Percentiles rank a stretch among this genome's conserved stretches.
Conservation (phyloP, 768 basidiomycete species). For the Agrocybe pediades region DNA sequence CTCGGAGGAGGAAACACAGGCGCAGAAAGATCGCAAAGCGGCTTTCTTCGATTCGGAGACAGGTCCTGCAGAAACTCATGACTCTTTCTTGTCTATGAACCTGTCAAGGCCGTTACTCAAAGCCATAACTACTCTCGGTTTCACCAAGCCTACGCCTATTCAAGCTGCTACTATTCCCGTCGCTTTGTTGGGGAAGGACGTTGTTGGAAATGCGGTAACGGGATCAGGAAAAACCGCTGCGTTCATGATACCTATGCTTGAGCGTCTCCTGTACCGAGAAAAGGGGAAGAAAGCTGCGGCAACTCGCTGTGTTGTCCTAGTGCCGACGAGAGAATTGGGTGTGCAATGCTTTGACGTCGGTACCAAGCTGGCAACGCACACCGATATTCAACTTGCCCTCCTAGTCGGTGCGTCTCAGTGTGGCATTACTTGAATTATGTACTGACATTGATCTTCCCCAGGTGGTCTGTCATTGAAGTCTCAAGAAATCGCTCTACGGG, state of each 20-base stretch:
- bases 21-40: slow-evolving; percentile 76
- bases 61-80: slow-evolving; percentile 50
- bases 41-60: slow-evolving; percentile 82
- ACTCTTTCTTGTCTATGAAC: slow-evolving; percentile 91
- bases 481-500: slow-evolving; percentile 84
- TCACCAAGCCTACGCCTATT: slow-evolving; percentile 90
- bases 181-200: slow-evolving; percentile 91
- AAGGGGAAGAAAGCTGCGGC: slow-evolving; percentile 85
- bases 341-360: slow-evolving; percentile 96
- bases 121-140: slow-evolving; percentile 80
- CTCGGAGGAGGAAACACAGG: slow-evolving; percentile 58
- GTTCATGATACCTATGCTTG: slow-evolving; percentile 92
- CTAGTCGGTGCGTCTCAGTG: slow-evolving; percentile 68
- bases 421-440: slow-evolving; percentile 2
- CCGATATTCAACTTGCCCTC: slow-evolving; percentile 90
- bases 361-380: slow-evolving; percentile 78
- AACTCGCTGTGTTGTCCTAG: slow-evolving; percentile 88
- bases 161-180: slow-evolving; percentile 94
- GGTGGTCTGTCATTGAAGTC: slow-evolving; percentile 93
- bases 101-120: slow-evolving; percentile 93
- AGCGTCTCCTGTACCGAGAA: slow-evolving; percentile 90
- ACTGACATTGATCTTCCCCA: slow-evolving; percentile 28
- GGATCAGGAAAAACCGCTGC: slow-evolving; percentile 99
- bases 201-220: slow-evolving; percentile 94
- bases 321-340: slow-evolving; percentile 93